Evolutionary conservation across 2,329 filamentous ascomycete species (phyloP), one percentile per base, ranked within the genome.

Genomic region (Juglanconis juglandina): DNA sequence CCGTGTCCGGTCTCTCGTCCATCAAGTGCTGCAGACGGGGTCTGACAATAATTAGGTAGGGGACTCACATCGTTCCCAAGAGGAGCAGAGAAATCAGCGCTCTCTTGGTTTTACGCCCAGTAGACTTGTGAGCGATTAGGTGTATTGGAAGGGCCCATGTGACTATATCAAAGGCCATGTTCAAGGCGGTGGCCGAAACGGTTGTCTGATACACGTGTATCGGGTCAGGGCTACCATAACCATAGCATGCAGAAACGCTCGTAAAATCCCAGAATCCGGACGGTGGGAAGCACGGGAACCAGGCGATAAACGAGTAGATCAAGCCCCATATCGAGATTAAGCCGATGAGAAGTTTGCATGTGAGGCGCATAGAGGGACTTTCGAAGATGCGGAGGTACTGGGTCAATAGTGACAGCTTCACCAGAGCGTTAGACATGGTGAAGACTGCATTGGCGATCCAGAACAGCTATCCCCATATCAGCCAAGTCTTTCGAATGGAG

Each of bases 121-220:
- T 68, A 30, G 62, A 59, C 5, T 63, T 65, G 24, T 65, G 32
- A 46, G 71, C 67, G 32, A 69, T 72, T 3, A 74, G 56, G 3
- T 70, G 71, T 0, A 71, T 63, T 5, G 71, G 68, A 7, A 74
- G 70, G 1, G 67, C 64, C n/a, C 74, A 68, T 0, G 72, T 68
- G n/a, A 69, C 47, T 7, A 72, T 63, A 34, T 75, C 70, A 7
- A 74, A 59, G 4, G 68, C 61, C 39, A 71, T 69, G 14, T 75
- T 75, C 1, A 68, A 67, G 0, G 61, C 61, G 3, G 68, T 66
- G 56, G 73, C 71, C 6, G 64, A 68, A 8, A 66, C 63, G 34
- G 68, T 73, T 2, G 66, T 68, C 10, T 64, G 67, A 6, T 65
- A 66, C 7, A 73, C 67, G 44, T 68, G 59, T 3, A 35, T 14